These are phyloP conservation scores for Daldinia sp. DNA, from an alignment of 2,329 filamentous ascomycete species.

Conservation along the genomic window DNA sequence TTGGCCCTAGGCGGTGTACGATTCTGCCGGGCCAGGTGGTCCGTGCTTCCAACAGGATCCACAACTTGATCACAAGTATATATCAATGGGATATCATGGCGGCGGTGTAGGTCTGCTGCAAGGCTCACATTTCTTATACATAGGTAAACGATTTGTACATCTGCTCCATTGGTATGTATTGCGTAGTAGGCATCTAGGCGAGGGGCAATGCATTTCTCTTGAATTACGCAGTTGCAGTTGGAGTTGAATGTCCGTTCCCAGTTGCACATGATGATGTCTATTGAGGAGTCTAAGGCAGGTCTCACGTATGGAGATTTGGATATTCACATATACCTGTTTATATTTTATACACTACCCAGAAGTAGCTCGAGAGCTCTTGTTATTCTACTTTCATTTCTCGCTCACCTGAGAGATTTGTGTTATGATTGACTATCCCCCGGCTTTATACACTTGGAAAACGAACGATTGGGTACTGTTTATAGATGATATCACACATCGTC, in stretches of 20 bases:
- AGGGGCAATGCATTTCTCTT: slow-evolving; percentile 17
- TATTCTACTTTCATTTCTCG: no score
- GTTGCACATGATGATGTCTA: slow-evolving; percentile 11
- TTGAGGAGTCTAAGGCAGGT: background rate
- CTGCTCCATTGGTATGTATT: slow-evolving; percentile 11
- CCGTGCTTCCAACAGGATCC: no score
- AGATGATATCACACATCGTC: background rate
- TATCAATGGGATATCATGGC: background rate
- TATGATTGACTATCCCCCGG: background rate
- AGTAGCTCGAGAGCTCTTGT: background rate
- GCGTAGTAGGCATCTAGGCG: slow-evolving; percentile 12
- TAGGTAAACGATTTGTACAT: slow-evolving; percentile 12
- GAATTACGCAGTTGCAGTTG: slow-evolving; percentile 15
- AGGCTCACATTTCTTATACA: slow-evolving; percentile 11
- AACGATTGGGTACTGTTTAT: background rate
- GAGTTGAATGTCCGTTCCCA: slow-evolving; percentile 16
- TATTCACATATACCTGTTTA: background rate
- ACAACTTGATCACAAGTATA: background rate
- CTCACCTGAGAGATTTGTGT: background rate
- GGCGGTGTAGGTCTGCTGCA: slow-evolving; percentile 15
- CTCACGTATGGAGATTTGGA: background rate
- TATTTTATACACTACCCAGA: background rate
- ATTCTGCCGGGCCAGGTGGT: no score
- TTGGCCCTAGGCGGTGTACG: no score
- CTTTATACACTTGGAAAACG: background rate